phyloP scores from a whole-genome alignment of 2,329 filamentous ascomycete species.

The Pseudogymnoascus sp. region DNA sequence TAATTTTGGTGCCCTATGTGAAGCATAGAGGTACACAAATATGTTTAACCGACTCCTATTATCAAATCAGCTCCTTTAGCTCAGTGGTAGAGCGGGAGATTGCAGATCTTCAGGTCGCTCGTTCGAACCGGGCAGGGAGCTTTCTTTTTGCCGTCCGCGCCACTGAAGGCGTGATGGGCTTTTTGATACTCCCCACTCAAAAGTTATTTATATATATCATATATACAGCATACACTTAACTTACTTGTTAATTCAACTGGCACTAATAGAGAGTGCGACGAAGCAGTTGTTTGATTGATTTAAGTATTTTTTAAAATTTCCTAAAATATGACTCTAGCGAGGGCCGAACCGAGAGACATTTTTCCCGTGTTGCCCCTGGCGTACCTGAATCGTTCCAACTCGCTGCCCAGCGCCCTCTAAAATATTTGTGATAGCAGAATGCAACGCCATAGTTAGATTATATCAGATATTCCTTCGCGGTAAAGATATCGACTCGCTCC shows the following conservation, averaged over 20 bases:
- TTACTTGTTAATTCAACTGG: not conserved
- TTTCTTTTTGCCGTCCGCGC: not conserved
- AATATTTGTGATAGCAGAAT: not conserved
- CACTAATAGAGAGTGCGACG: not conserved
- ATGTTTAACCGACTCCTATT: not conserved
- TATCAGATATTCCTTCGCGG: not conserved
- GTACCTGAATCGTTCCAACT: not conserved
- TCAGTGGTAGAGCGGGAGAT: slow-evolving; percentile 14
- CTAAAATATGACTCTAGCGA: slow-evolving; percentile 1
- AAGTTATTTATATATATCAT: not conserved
- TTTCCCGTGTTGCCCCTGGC: not conserved
- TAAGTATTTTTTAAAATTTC: not conserved
- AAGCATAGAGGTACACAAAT: not conserved
- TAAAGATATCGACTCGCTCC: not conserved
- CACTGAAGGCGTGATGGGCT: not conserved
- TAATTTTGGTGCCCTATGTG: not conserved
- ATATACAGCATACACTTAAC: not conserved
- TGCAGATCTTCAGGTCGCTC: slow-evolving; percentile 13
- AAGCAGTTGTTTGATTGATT: not conserved
- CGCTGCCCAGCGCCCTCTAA: not conserved
- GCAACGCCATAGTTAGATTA: slow-evolving; percentile 7
- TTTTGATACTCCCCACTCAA: not conserved
- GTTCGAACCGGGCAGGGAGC: slow-evolving; percentile 13
- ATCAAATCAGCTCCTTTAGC: slow-evolving; percentile 12
- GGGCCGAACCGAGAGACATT: slow-evolving; percentile 3